Evolutionary conservation across 345 rosid genomes (phyloP).

Genomic region (Rhizophora mangle): DNA sequence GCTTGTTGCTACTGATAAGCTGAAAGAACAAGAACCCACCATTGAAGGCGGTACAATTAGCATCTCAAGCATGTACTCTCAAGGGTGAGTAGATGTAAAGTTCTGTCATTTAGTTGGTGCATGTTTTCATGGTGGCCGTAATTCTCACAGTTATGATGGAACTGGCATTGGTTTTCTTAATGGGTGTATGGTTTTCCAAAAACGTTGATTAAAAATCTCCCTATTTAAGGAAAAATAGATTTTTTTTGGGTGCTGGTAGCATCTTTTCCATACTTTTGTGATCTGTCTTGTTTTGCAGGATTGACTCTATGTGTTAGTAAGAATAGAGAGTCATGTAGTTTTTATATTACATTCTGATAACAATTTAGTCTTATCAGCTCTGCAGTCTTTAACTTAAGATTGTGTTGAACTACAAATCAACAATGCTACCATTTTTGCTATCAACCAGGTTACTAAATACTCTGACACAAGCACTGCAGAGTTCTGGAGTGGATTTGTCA

Average conservation of each 20-base stretch:
- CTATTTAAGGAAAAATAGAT: no score
- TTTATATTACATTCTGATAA: no score
- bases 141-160: no score
- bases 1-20: slow-evolving; percentile 39
- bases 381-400: not conserved
- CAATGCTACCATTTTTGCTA: not conserved
- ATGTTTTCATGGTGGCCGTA: no score
- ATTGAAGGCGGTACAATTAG: slow-evolving; percentile 73
- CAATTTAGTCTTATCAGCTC: not conserved
- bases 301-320: no score
- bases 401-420: not conserved
- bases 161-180: no score
- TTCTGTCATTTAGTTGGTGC: not conserved
- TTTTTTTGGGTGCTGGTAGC: not conserved
- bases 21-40: slow-evolving; percentile 47
- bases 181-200: no score
- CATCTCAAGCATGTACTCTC: slow-evolving; percentile 82
- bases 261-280: not conserved
- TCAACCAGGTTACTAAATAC: slow-evolving; percentile 67
- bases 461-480: slow-evolving; percentile 76
- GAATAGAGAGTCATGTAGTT: no score
- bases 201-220: not conserved
- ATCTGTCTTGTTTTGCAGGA: not conserved
- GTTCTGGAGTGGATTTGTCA: slow-evolving; percentile 87
- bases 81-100: slow-evolving; percentile 48